These are phyloP conservation scores for Tetracentron sinense DNA, from an alignment of 164 flowering plant genomes.

Conservation along the genomic window DNA sequence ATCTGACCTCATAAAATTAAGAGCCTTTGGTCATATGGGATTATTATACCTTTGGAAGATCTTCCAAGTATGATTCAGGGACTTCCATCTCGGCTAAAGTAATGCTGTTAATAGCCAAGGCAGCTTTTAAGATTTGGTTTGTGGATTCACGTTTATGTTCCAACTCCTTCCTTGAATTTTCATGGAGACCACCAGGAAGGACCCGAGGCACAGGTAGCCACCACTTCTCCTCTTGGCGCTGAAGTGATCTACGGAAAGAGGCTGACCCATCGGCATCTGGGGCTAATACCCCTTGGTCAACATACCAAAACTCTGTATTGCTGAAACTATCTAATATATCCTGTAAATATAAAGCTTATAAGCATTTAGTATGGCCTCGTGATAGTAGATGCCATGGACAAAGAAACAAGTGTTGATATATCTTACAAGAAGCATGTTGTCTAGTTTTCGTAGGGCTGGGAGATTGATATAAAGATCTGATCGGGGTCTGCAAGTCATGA, in stretches of 20 bases:
- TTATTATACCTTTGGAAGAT: constrained; percentile 79
- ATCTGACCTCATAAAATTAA: background rate
- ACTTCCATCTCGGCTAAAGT: constrained; percentile 90
- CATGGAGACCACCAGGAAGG: constrained; percentile 67
- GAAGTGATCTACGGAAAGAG: constrained; percentile 55
- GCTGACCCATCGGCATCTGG: constrained; percentile 63
- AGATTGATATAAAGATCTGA: constrained; percentile 79
- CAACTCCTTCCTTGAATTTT: constrained; percentile 62
- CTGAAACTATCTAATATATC: constrained; percentile 80
- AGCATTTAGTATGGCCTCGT: background rate
- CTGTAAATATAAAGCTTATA: constrained; percentile 31
- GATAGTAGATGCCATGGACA: background rate
- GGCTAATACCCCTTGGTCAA: constrained; percentile 80
- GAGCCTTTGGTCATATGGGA: background rate
- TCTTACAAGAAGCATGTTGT: constrained; percentile 92
- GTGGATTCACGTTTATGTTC: constrained; percentile 80
- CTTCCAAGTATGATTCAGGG: constrained; percentile 77
- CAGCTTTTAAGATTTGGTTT: constrained; percentile 89
- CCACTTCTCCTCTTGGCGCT: constrained; percentile 96
- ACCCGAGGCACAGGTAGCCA: constrained; percentile 97
- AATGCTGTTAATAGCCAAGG: constrained; percentile 75
- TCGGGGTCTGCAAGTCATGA: constrained; percentile 89
- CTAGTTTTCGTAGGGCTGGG: constrained; percentile 88
- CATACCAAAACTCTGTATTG: constrained; percentile 87
- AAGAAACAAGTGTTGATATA: background rate